phyloP scores from a whole-genome alignment of 225 moss, liverwort and hornwort genomes.

The Rhytidiadelphus loreus region DNA sequence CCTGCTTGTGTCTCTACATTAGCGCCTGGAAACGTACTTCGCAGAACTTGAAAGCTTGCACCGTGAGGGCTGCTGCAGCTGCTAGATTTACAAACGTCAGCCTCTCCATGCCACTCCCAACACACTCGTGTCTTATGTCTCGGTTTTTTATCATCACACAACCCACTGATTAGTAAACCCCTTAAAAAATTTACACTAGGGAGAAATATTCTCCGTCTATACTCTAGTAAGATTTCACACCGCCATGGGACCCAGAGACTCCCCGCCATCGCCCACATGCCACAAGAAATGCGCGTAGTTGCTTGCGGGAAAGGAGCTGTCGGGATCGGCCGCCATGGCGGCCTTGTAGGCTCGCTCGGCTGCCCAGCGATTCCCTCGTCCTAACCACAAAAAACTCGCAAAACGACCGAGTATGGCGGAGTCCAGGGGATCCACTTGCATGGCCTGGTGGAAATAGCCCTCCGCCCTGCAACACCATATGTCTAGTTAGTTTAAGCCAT shows the following conservation, averaged over 20 bases:
- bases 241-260: background rate
- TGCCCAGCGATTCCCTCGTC: slow-evolving; percentile 33
- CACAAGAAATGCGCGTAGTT: slow-evolving; percentile 83
- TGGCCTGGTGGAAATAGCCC: slow-evolving; percentile 52
- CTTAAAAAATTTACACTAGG: background rate
- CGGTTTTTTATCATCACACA: background rate
- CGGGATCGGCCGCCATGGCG: slow-evolving; percentile 55
- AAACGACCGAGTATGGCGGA: slow-evolving; percentile 53
- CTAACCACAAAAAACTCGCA: slow-evolving; percentile 78
- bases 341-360: slow-evolving; percentile 71
- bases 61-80: background rate
- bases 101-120: background rate
- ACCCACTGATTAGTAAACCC: background rate
- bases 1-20: background rate
- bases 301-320: slow-evolving; percentile 54
- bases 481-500: background rate
- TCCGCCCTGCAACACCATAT: slow-evolving; percentile 42
- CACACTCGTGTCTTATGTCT: background rate
- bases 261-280: slow-evolving; percentile 54
- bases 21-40: background rate
- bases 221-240: background rate
- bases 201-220: background rate
- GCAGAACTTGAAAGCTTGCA: slow-evolving; percentile 1
- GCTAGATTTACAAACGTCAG: background rate
- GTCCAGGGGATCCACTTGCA: slow-evolving; percentile 46